phyloP scores from a whole-genome alignment of 1,284 basidiomycete genomes.

The Ceraceosorus guamensis region DNA sequence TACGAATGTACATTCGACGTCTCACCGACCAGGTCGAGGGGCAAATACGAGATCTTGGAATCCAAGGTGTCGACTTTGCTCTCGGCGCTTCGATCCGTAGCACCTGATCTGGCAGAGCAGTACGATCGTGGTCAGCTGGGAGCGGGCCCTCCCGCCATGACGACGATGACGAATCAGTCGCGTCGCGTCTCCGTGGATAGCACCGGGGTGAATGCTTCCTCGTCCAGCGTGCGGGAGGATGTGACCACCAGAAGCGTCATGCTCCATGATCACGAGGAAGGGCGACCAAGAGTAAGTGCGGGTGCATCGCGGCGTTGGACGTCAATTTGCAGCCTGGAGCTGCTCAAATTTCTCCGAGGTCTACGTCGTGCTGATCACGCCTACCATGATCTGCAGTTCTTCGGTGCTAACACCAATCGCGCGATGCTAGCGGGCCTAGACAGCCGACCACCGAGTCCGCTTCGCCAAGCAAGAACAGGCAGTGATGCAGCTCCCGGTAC shows the following conservation, averaged over 20 bases:
- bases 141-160: neutral
- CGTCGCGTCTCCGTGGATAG: too few species aligned
- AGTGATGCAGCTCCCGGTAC: constrained; percentile 1
- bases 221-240: neutral
- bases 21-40: constrained; percentile 27
- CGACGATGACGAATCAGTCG: neutral
- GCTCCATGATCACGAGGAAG: constrained; percentile 36
- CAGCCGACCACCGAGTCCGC: constrained; percentile 26
- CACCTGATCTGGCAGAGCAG: constrained; percentile 30
- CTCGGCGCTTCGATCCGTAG: constrained; percentile 28
- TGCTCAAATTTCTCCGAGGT: neutral
- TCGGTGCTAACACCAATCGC: constrained; percentile 30
- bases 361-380: neutral
- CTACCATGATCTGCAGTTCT: constrained; percentile 15
- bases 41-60: constrained; percentile 44
- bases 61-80: constrained; percentile 36
- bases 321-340: too few species aligned
- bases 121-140: constrained; percentile 31
- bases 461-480: constrained; percentile 7
- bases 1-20: constrained; percentile 29
- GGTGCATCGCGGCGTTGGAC: neutral
- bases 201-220: neutral
- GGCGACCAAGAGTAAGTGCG: constrained; percentile 15
- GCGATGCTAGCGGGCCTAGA: constrained; percentile 23
- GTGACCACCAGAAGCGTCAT: constrained; percentile 1